Percentiles rank a stretch among this genome's conserved stretches.
These are phyloP conservation scores for Xylaria castorea DNA, from an alignment of 495 filamentous ascomycete genomes.

Conservation along the genomic window DNA sequence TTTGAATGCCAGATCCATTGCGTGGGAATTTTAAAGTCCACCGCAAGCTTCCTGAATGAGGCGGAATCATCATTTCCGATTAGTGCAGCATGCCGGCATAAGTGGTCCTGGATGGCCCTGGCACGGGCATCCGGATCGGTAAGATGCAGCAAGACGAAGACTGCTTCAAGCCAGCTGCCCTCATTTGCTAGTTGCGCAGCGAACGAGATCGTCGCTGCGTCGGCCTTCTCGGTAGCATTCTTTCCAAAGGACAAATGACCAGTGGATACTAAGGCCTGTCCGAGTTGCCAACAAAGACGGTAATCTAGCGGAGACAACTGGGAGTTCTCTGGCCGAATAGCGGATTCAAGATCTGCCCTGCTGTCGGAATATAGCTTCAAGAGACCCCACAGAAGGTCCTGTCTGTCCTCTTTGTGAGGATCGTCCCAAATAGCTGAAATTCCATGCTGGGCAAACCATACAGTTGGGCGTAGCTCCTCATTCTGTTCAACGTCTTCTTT, in stretches of 20 bases:
- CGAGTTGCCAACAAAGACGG: slow-evolving; percentile 85
- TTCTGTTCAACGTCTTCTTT: slow-evolving; percentile 69
- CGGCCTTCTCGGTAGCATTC: slow-evolving; percentile 60
- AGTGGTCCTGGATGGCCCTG: slow-evolving; percentile 69
- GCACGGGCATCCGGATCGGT: slow-evolving; percentile 66
- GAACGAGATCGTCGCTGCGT: slow-evolving; percentile 72
- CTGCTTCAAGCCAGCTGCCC: slow-evolving; percentile 69
- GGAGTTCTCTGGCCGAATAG: slow-evolving; percentile 62
- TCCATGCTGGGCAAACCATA: slow-evolving; percentile 63
- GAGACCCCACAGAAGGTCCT: slow-evolving; percentile 86
- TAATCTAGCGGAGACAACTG: slow-evolving; percentile 72
- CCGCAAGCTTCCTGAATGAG: slow-evolving; percentile 63
- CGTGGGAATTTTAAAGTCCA: slow-evolving; percentile 69
- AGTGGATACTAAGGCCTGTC: slow-evolving; percentile 59
- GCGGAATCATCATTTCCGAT: slow-evolving; percentile 58
- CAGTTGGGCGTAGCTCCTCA: slow-evolving; percentile 64
- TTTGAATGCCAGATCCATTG: slow-evolving; percentile 87
- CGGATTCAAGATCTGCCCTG: slow-evolving; percentile 57
- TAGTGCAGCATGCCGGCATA: slow-evolving; percentile 68
- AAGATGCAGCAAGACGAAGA: slow-evolving; percentile 82
- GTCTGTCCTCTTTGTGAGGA: slow-evolving; percentile 58
- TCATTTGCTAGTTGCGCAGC: slow-evolving; percentile 73
- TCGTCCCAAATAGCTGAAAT: slow-evolving; percentile 56
- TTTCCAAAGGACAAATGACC: slow-evolving; percentile 50
- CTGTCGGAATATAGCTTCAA: slow-evolving; percentile 74